A percentile compares a stretch with the other conserved stretches of the same genome.
Evolutionary conservation across 2,329 filamentous ascomycete species (phyloP).

Genomic region (Chaetomium olivaceum): DNA sequence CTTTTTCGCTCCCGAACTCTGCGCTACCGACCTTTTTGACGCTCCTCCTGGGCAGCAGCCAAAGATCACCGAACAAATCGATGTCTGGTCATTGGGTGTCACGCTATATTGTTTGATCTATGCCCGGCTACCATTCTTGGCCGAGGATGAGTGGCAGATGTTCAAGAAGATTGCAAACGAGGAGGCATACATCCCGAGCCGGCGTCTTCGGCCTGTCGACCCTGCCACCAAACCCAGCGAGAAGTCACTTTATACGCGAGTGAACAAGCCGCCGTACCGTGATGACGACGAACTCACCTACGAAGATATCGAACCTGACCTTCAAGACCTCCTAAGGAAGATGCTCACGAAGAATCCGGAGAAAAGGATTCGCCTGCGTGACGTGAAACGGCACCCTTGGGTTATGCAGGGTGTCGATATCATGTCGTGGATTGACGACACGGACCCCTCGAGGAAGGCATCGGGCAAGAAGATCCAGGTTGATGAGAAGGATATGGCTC

Average conservation of each 20-base stretch:
- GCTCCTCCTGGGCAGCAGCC: constrained; percentile 53
- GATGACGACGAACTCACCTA: constrained; percentile 78
- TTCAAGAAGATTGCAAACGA: constrained; percentile 90
- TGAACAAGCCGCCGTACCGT: constrained; percentile 67
- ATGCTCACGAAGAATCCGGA: constrained; percentile 88
- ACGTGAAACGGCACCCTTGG: constrained; percentile 95
- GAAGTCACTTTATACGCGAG: constrained; percentile 56
- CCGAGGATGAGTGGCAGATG: constrained; percentile 87
- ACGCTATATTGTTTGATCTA: constrained; percentile 95
- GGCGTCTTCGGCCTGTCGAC: constrained; percentile 75
- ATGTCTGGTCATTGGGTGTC: constrained; percentile 95
- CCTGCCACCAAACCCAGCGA: constrained; percentile 58
- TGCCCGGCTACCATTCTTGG: constrained; percentile 89
- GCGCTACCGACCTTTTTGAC: constrained; percentile 75
- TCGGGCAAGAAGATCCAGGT: constrained; percentile 88
- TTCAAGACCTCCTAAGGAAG: constrained; percentile 75
- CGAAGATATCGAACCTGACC: constrained; percentile 77
- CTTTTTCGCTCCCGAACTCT: constrained; percentile 96
- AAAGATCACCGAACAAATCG: constrained; percentile 88
- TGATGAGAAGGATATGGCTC: constrained; percentile 84
- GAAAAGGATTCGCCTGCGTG: constrained; percentile 82
- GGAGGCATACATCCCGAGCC: constrained; percentile 83
- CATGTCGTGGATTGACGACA: constrained; percentile 86
- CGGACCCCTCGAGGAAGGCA: constrained; percentile 76
- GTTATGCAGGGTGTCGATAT: constrained; percentile 74